Evolutionary conservation across 768 basidiomycete species (phyloP), one percentile per base, ranked within the genome.

Genomic region (Cyathus striatus): DNA sequence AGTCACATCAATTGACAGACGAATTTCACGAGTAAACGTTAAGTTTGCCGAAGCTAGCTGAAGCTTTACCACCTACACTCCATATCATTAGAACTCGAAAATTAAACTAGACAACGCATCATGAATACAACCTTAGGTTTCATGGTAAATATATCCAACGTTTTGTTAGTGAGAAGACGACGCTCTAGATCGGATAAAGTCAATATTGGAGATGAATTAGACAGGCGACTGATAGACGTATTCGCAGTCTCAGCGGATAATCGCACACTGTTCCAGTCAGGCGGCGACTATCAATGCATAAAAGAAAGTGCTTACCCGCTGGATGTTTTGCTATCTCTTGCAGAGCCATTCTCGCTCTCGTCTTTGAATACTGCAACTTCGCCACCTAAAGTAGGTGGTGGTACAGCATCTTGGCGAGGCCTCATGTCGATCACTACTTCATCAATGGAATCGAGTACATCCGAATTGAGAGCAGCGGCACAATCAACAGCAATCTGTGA

Each of bases 121-220:
- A 42, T 63, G 48, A n/a, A n/a, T n/a, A n/a, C n/a, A 49, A 91
- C 95, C 79, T 91, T 93, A 1, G 86, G 86, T 49, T 79, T 76
- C 92, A 99, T 95, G 1, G 90, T 90, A 61, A 99, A 99, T 35
- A 99, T 83, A 60, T 99, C 96, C 22, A 97, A 65, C 6, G 90
- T 90, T 16, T 77, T 71, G 23, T 85, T 78, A 1, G 90, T 84
- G 22, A 82, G 75, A 24, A 99, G 71, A 21, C 90, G 72, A 24
- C 76, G 69, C 58, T 98, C 95, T 13, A 99, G 75, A 50, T 93
- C 89, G 21, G 77, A 64, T 16, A 95, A 65, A 5, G 88, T 74
- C 54, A 74, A 74, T 10, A 68, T 62, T 46, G 78, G 58, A 1
- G 74, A 74, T 17, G 72, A 62, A n/a, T 70, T 68, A 16, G 82